Evolutionary conservation across 129 eudicot species (phyloP), one percentile per base, ranked within the genome.

Genomic region (Apium graveolens): DNA sequence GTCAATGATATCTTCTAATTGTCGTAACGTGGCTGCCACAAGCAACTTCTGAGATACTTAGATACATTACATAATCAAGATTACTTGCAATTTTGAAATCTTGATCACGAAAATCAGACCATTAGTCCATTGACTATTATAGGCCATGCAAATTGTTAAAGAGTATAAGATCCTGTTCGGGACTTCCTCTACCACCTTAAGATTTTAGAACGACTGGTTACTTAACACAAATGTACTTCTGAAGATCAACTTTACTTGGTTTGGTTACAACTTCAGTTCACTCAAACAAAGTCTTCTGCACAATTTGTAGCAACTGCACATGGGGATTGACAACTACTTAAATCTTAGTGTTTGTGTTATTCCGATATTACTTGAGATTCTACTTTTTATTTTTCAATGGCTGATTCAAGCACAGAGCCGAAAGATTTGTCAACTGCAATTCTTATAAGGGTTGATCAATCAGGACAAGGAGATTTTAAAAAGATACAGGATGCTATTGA

Each of bases 401-500:
- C 86, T 73, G 78, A 76, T 60, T 70, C 88, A n/a, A 29, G 77
- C 26, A 72, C 76, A n/a, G 65, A 76, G 27, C 76, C 76, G 41
- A 81, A 31, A 37, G 88, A 90, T 76, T 53, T 71, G 41, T 81
- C 91, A 24, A 78, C 82, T 11, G 96, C 97, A 42, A 75, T 90
- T 75, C 91, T 92, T 12, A 86, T 92, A 32, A 55, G 86, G 76
- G 96, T 93, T 26, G 96, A 93, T 86, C 98, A 83, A 60, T 90
- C 91, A 0, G 98, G 96, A 41, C 79, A 73, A 27, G 96, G 96
- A 37, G 90, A 93, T 76, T 87, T 60, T 49, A 81, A 7, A 37
- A 89, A 80, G 82, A 87, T 93, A 80, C 94, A 87, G 42, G 87
- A 84, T 41, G 98, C 98, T 27, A 82, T 93, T 80, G 86, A 93